Evolutionary conservation across 2,329 filamentous ascomycete genomes (phyloP).

Genomic region (Helotiales sp.): DNA sequence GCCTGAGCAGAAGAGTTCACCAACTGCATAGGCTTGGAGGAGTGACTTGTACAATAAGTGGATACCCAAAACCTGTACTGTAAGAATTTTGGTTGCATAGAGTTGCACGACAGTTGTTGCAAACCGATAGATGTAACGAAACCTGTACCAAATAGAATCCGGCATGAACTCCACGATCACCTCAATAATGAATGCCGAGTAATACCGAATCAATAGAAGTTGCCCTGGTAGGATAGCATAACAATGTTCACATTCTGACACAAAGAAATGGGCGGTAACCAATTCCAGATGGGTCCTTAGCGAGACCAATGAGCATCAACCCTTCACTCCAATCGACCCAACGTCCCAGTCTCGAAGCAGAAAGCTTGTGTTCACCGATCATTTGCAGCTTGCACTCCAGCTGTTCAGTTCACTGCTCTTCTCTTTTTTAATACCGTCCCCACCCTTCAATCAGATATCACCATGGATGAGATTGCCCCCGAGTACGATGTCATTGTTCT

Average conservation of each 20-base stretch:
- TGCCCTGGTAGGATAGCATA: constrained; percentile 25
- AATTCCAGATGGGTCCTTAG: constrained; percentile 25
- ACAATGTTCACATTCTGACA: constrained; percentile 29
- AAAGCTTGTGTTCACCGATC: constrained; percentile 34
- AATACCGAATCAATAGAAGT: background rate
- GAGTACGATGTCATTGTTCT: constrained; percentile 99
- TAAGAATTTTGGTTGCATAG: constrained; percentile 8
- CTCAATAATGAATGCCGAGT: background rate
- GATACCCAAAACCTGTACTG: constrained; percentile 16
- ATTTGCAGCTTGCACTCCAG: constrained; percentile 22
- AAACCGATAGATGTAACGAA: constrained; percentile 12
- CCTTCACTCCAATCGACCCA: constrained; percentile 15
- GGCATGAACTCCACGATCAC: background rate
- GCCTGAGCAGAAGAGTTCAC: constrained; percentile 21
- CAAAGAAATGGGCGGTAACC: constrained; percentile 36
- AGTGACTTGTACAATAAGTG: constrained; percentile 15
- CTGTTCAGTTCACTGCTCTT: too few species aligned
- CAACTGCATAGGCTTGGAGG: constrained; percentile 16
- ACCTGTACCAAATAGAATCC: constrained; percentile 19
- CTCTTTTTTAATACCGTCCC: constrained; percentile 25
- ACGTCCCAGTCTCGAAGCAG: constrained; percentile 22
- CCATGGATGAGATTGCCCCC: constrained; percentile 96
- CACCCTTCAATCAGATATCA: constrained; percentile 41
- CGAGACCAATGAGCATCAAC: constrained; percentile 39
- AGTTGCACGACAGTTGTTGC: background rate